Percentiles rank a stretch among this genome's conserved stretches.
phyloP scores from a whole-genome alignment of 2,329 filamentous ascomycete species.

The Colletotrichum spinosum region DNA sequence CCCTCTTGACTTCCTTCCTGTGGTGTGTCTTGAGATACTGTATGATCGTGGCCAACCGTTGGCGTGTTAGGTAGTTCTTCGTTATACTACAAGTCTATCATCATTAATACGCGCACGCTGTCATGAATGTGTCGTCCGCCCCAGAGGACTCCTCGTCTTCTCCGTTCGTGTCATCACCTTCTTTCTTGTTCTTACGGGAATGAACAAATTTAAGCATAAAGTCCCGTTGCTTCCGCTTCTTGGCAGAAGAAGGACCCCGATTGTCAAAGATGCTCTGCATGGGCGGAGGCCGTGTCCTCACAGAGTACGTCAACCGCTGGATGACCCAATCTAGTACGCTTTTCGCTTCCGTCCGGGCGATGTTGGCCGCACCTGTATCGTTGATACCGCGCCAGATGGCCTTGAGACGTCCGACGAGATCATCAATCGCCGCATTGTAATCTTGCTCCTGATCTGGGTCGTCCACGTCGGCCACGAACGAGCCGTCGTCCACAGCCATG shows the following conservation, averaged over 20 bases:
- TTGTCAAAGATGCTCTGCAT: constrained; percentile 65
- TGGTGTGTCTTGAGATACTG: constrained; percentile 40
- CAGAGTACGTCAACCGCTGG: constrained; percentile 76
- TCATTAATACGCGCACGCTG: constrained; percentile 28
- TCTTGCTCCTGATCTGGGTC: constrained; percentile 45
- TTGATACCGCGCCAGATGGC: constrained; percentile 72
- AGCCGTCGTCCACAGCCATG: constrained; percentile 76
- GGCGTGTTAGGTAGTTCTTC: constrained; percentile 37
- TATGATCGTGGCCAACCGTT: constrained; percentile 38
- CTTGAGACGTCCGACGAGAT: constrained; percentile 70
- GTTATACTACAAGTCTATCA: constrained; percentile 33
- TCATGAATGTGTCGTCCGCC: constrained; percentile 34
- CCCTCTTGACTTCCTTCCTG: constrained; percentile 35
- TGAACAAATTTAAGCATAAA: constrained; percentile 62
- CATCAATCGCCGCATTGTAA: constrained; percentile 81
- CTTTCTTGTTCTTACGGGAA: constrained; percentile 41
- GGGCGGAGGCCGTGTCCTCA: constrained; percentile 72
- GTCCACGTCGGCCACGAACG: constrained; percentile 45
- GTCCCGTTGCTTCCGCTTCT: constrained; percentile 52
- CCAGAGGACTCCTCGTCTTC: constrained; percentile 22
- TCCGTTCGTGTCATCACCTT: constrained; percentile 7
- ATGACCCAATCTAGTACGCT: constrained; percentile 79
- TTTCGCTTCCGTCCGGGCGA: constrained; percentile 82
- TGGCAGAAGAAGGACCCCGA: constrained; percentile 49
- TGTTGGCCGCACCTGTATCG: constrained; percentile 78